Evolutionary conservation across 805 yeast genomes (phyloP), one percentile per base, ranked within the genome.

Genomic region (Saccharomycopsis sp.): DNA sequence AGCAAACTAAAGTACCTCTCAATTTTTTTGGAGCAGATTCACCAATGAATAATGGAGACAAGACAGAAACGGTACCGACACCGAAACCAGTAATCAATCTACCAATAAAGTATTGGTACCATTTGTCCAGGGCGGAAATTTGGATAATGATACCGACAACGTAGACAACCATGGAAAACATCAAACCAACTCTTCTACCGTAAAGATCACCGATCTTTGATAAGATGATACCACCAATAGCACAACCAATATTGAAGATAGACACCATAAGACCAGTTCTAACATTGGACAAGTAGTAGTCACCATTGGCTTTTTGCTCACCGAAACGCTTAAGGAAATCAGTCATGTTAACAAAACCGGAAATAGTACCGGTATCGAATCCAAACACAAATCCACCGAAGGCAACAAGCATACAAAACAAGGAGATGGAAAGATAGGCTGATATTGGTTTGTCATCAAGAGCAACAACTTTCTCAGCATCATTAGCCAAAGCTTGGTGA

Each of bases 321-420:
- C 87, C 89, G 64, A 84, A 84, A 65, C 84, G 73, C 19, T 63
- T 58, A 56, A 72, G 67, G 70, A 79, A 85, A 62, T 83, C 82
- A n/a, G 75, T 65, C 84, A 85, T 81, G 68, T 81, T 81, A 54
- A 84, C 82, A 66, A 85, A 82, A 64, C 89, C 89, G 47, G 87
- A 83, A 70, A 85, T 81, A 63, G 90, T 84, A 74, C 90, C 91
- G 55, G 89, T 86, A 74, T 85, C 91, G 79, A 85, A 85, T 61
- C 91, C 91, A 67, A 84, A 86, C 52, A 85, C 85, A 68, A 82
- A 86, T 53, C 91, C 92, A 73, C 89, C 90, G 63, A 86, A 86
- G 35, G 89, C 87, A 63, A 86, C 81, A 56, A 81, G 65, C n/a
- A 76, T 64, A 72, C 83, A 79, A 52, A 62, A 70, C 62, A 61